A percentile compares a stretch with the other conserved stretches of the same genome.
phyloP scores from a whole-genome alignment of 225 moss, liverwort and hornwort genomes.

The Thuidium tamariscinum region DNA sequence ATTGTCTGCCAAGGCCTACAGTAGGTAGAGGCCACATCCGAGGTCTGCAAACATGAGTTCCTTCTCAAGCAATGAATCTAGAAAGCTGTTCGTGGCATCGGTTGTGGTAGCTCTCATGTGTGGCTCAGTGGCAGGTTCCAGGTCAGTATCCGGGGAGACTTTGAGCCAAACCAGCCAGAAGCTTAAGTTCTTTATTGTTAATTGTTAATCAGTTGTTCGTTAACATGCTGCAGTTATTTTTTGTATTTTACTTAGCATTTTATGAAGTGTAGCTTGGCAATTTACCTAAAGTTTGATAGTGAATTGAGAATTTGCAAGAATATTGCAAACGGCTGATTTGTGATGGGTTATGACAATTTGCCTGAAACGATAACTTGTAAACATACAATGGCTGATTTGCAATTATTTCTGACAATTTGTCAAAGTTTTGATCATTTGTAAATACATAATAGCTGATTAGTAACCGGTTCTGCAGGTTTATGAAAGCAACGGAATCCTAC shows the following conservation, averaged over 20 bases:
- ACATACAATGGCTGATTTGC: not conserved
- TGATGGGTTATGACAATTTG: not conserved
- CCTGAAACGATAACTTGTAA: not conserved
- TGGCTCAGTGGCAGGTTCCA: constrained; percentile 4
- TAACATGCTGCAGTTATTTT: not conserved
- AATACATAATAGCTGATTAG: not conserved
- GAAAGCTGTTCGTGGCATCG: constrained; percentile 2
- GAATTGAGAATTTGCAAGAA: not conserved
- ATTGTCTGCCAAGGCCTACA: not conserved
- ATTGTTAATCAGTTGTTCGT: not conserved
- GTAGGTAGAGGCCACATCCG: not conserved
- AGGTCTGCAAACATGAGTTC: constrained; percentile 9
- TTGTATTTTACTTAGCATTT: not conserved
- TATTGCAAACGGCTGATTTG: not conserved
- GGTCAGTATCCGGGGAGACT: not conserved
- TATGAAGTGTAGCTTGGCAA: not conserved
- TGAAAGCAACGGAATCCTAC: not conserved
- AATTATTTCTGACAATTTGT: not conserved
- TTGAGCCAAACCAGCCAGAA: not conserved
- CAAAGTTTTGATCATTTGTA: not conserved
- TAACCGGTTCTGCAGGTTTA: not conserved
- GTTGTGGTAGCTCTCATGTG: constrained; percentile 14
- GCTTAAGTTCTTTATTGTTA: not conserved
- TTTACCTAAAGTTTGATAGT: not conserved
- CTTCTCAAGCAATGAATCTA: not conserved